These are phyloP conservation scores for Cunninghamia lanceolata DNA, from an alignment of 75 land plant genomes.

Conservation along the genomic window DNA sequence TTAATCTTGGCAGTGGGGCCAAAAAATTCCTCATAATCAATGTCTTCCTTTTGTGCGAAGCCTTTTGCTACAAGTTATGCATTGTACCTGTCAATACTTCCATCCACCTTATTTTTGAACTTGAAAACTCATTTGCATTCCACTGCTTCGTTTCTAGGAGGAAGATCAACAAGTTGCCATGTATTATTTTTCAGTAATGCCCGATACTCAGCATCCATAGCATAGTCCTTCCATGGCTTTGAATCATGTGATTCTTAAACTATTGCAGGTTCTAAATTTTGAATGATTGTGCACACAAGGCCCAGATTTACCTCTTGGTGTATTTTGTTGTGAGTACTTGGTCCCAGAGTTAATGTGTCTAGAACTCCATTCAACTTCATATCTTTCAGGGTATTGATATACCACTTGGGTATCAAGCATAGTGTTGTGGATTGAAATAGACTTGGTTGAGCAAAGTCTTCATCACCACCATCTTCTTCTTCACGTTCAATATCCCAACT, in stretches of 20 bases:
- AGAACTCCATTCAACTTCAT: neutral
- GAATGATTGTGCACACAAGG: neutral
- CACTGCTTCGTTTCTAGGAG: slow-evolving; percentile 10
- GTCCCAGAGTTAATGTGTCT: no score
- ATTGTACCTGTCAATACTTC: neutral
- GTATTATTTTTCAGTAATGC: slow-evolving; percentile 17
- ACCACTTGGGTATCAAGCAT: neutral
- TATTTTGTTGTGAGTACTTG: no score
- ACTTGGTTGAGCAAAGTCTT: no score
- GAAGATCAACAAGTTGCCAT: slow-evolving; percentile 19
- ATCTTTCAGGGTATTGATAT: neutral
- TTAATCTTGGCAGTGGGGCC: no score
- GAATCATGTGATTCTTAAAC: neutral
- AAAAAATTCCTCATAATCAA: no score
- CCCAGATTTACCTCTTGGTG: no score
- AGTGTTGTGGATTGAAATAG: no score
- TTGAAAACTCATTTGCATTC: slow-evolving; percentile 14
- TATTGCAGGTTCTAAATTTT: no score
- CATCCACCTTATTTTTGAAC: neutral
- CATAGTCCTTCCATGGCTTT: neutral
- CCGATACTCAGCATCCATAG: neutral
- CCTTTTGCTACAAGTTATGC: neutral
- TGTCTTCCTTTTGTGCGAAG: no score
- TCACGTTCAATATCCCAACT: no score
- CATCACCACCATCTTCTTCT: no score